Evolutionary conservation across 1,139 yeast species (phyloP).

Genomic region (Casaregolazyma suthepensis): DNA sequence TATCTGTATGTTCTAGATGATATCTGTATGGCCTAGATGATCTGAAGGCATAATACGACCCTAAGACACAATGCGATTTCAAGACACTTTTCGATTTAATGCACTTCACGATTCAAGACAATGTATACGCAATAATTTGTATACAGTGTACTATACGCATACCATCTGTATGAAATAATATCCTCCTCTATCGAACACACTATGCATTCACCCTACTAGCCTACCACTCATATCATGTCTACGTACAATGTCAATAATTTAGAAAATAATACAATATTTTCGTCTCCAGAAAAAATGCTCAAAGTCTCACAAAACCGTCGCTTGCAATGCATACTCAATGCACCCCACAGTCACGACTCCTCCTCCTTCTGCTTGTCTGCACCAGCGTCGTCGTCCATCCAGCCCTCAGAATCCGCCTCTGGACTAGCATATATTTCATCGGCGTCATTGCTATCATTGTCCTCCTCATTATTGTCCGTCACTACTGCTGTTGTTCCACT

Average conservation of each 20-base stretch:
- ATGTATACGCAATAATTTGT: too few relatives aligned
- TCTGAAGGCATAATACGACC: too few relatives aligned
- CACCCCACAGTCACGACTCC: not conserved
- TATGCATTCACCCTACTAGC: too few relatives aligned
- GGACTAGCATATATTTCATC: conserved; percentile 17
- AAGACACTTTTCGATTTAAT: too few relatives aligned
- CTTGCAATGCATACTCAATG: not conserved
- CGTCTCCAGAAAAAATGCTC: not conserved
- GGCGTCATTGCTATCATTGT: conserved; percentile 11
- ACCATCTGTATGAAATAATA: too few relatives aligned
- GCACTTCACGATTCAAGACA: too few relatives aligned
- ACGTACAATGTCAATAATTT: not conserved
- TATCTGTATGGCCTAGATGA: too few relatives aligned
- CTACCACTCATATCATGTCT: not conserved
- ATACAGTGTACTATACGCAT: too few relatives aligned
- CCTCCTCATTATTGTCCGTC: conserved; percentile 1
- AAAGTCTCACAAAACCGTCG: not conserved
- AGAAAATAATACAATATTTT: not conserved
- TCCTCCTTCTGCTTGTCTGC: conserved; percentile 1
- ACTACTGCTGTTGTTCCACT: conserved; percentile 1
- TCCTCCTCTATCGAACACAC: too few relatives aligned
- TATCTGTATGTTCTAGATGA: too few relatives aligned
- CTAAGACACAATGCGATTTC: too few relatives aligned
- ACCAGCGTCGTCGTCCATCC: conserved; percentile 32
- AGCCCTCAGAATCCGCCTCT: conserved; percentile 23